These are phyloP conservation scores for Cyphellophora europaea DNA, from an alignment of 2,329 filamentous ascomycete genomes.

Conservation along the genomic window DNA sequence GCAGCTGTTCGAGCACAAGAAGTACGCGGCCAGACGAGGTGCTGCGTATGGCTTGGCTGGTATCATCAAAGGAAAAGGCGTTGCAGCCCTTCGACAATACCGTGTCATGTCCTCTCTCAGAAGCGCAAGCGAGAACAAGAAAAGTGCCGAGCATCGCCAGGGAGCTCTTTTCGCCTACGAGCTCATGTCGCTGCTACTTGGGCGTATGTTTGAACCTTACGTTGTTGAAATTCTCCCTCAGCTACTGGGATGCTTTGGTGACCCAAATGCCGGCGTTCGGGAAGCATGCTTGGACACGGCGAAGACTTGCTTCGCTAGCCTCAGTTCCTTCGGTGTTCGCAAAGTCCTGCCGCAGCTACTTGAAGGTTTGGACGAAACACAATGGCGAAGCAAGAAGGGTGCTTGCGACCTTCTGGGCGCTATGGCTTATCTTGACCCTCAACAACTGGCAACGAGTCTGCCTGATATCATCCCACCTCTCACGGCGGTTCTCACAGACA, in stretches of 20 bases:
- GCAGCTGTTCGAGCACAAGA: slow-evolving; percentile 75
- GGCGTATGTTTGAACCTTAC: slow-evolving; percentile 88
- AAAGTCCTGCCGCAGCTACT: slow-evolving; percentile 85
- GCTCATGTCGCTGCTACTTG: slow-evolving; percentile 75
- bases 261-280: slow-evolving; percentile 77
- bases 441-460: slow-evolving; percentile 83
- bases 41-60: slow-evolving; percentile 92
- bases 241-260: slow-evolving; percentile 79
- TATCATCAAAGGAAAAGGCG: slow-evolving; percentile 78
- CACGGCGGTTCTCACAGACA: slow-evolving; percentile 90
- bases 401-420: slow-evolving; percentile 93
- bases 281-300: slow-evolving; percentile 87
- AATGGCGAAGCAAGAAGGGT: slow-evolving; percentile 98
- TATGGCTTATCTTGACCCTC: slow-evolving; percentile 96
- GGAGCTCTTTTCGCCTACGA: slow-evolving; percentile 86
- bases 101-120: slow-evolving; percentile 75
- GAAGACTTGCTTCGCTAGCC: slow-evolving; percentile 83
- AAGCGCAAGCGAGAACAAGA: slow-evolving; percentile 87
- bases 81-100: slow-evolving; percentile 71
- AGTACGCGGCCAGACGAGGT: slow-evolving; percentile 84
- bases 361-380: slow-evolving; percentile 83
- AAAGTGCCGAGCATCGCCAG: slow-evolving; percentile 79
- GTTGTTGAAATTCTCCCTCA: slow-evolving; percentile 93
- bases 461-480: slow-evolving; percentile 95
- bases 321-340: slow-evolving; percentile 95